A percentile compares a stretch with the other conserved stretches of the same genome.
Conservation (phyloP, 2,329 filamentous ascomycete genomes). For the Onygenales sp. region DNA sequence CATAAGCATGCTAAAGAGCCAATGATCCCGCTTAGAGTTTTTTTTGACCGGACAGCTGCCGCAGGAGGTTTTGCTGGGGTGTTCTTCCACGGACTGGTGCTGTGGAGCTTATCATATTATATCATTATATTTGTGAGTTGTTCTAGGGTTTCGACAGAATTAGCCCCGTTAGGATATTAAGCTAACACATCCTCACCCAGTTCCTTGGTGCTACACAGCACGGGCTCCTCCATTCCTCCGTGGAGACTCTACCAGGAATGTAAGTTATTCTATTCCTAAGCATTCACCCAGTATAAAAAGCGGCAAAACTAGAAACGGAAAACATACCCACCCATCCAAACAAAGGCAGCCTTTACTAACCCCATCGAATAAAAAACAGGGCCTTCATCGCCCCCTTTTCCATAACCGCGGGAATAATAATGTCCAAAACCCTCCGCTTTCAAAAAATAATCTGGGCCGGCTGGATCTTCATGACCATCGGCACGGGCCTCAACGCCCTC, state of each 20-base stretch:
- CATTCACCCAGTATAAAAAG: background rate
- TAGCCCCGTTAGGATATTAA: background rate
- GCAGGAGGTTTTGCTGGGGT: background rate
- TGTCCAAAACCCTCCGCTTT: constrained; percentile 1
- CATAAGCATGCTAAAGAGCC: background rate
- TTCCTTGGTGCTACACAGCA: constrained; percentile 3
- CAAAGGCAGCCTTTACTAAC: background rate
- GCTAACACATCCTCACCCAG: background rate
- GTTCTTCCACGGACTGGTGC: background rate
- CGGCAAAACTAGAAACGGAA: too few relatives aligned
- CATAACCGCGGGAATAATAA: background rate
- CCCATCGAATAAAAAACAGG: too few relatives aligned
- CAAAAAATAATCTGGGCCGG: constrained; percentile 3
- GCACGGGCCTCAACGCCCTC: constrained; percentile 1
- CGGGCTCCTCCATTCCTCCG: background rate
- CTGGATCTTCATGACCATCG: constrained; percentile 9
- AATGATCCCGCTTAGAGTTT: constrained; percentile 2
- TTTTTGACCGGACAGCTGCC: background rate
- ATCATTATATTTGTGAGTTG: constrained; percentile 2
- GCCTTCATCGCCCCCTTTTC: background rate
- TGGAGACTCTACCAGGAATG: constrained; percentile 1
- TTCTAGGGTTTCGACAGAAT: background rate
- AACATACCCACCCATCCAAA: background rate
- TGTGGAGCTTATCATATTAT: constrained; percentile 1
- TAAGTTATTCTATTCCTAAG: background rate